A percentile compares a stretch with the other conserved stretches of the same genome.
phyloP scores from a whole-genome alignment of 192 early-diverging fungal genomes.

The Mortierella antarctica region DNA sequence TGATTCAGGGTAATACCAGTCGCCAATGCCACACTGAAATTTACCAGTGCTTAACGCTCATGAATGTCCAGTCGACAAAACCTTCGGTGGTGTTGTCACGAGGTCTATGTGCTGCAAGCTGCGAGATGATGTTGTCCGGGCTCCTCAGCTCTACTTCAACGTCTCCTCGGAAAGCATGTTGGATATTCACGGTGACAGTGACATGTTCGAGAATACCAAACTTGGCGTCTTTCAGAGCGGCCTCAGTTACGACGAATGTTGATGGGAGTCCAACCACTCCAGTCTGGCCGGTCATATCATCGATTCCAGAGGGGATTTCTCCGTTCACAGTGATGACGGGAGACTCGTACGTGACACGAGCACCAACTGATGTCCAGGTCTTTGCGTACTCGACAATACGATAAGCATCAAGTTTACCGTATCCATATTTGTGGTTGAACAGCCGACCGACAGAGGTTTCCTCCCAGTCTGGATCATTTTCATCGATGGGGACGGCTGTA shows the following conservation, averaged over 20 bases:
- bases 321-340: constrained; percentile 55
- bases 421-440: constrained; percentile 93
- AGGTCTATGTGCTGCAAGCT: constrained; percentile 72
- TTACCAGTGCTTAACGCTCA: constrained; percentile 93
- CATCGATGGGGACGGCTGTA: constrained; percentile 76
- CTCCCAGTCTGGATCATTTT: constrained; percentile 77
- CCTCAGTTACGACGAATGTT: constrained; percentile 58
- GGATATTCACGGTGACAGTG: constrained; percentile 83
- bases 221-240: constrained; percentile 61
- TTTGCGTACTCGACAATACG: constrained; percentile 80
- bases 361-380: constrained; percentile 67
- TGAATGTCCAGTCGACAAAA: constrained; percentile 88
- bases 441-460: constrained; percentile 70
- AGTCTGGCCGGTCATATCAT: constrained; percentile 30
- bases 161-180: constrained; percentile 82
- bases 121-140: constrained; percentile 71
- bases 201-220: constrained; percentile 83
- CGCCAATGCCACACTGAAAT: not conserved
- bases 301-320: constrained; percentile 63
- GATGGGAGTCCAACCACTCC: constrained; percentile 51
- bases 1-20: no score
- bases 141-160: constrained; percentile 78
- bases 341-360: constrained; percentile 67
- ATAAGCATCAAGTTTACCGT: constrained; percentile 87
- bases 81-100: constrained; percentile 73